Base-by-base conservation (phyloP, 2,329 filamentous ascomycete species). In the Grosmannia serpens region DNA sequence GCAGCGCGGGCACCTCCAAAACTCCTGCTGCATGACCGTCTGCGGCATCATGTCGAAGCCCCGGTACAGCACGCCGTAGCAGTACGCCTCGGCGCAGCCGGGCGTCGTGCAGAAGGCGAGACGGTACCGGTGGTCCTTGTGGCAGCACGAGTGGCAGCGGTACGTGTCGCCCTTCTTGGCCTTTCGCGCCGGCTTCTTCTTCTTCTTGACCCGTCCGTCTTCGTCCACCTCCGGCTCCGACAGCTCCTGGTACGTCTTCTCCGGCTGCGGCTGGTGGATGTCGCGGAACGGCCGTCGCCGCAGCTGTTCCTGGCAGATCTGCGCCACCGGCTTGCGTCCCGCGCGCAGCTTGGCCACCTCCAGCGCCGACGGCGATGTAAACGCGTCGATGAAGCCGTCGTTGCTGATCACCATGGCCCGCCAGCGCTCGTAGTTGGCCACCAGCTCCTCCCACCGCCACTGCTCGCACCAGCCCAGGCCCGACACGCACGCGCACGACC, bases 271-370 rank as follows among this genome's bases (percentile, higher is more conserved):
- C 63, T 88, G 87, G 10, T 82, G 87, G 54, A 91, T 85, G 66
- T 96, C 89, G 24, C 87, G 86, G 78, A 86, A 96, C 0, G 92
- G 91, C 38, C 94, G 82, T 57, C 81, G 75, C 62, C 82, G 84
- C 20, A 97, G 75, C 65, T 96, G 89, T 64, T 95, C 88, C 69
- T 96, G 92, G 69, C 91, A 97, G n/a, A 97, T 85, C 65, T 96
- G 87, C 6, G 92, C 92, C 9, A 95, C 77, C 0, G 91, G 87
- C 68, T 91, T 95, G 69, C 86, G 91, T 20, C 80, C 82, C 8
- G 83, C 73, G 53, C 79, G 80, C 63, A 82, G 81, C 38, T 85
- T 79, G 55, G 88, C 89, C 57, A 89, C 77, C 60, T 86, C 78
- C 2, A 96, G 77, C 0, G 88, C 81, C 46, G 85, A 77, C 1